These are phyloP conservation scores for Zygosaccharomyces gambellarensis DNA, from an alignment of 805 yeast species.

Conservation along the genomic window DNA sequence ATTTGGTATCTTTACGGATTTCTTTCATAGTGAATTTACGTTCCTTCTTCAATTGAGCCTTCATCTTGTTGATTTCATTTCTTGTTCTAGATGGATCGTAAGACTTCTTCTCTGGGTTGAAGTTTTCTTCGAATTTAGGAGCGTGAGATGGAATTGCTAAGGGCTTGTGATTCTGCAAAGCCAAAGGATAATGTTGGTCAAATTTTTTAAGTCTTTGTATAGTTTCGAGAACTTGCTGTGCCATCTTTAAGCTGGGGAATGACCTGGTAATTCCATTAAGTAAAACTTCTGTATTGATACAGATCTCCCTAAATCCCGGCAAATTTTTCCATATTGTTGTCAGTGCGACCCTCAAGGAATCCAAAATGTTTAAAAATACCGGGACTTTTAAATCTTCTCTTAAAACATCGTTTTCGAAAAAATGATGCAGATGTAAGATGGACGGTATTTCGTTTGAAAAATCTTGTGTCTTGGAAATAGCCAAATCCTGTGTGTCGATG, in stretches of 20 bases:
- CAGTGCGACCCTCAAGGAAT: constrained; percentile 31
- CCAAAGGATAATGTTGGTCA: constrained; percentile 61
- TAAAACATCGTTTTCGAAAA: constrained; percentile 24
- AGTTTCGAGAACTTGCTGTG: constrained; percentile 40
- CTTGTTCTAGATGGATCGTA: constrained; percentile 78
- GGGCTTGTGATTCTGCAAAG: constrained; percentile 78
- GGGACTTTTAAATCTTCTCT: constrained; percentile 18
- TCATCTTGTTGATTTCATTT: constrained; percentile 78
- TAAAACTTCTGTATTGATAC: constrained; percentile 43
- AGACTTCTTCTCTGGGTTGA: constrained; percentile 90
- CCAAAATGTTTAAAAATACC: constrained; percentile 29
- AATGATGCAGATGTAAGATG: constrained; percentile 19
- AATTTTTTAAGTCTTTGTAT: constrained; percentile 48
- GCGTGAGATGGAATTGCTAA: constrained; percentile 77
- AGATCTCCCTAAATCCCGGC: constrained; percentile 55
- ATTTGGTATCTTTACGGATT: constrained; percentile 80
- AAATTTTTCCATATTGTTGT: constrained; percentile 56
- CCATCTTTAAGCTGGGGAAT: constrained; percentile 33
- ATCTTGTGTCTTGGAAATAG: constrained; percentile 15
- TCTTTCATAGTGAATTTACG: constrained; percentile 84
- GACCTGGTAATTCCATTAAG: constrained; percentile 39
- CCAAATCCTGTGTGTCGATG: constrained; percentile 20
- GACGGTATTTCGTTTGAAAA: constrained; percentile 8
- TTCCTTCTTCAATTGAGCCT: constrained; percentile 84
- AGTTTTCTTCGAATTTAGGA: constrained; percentile 93